A percentile compares a stretch with the other conserved stretches of the same genome.
phyloP scores from a whole-genome alignment of 306 rosid species.

The Cucumis cinereus region DNA sequence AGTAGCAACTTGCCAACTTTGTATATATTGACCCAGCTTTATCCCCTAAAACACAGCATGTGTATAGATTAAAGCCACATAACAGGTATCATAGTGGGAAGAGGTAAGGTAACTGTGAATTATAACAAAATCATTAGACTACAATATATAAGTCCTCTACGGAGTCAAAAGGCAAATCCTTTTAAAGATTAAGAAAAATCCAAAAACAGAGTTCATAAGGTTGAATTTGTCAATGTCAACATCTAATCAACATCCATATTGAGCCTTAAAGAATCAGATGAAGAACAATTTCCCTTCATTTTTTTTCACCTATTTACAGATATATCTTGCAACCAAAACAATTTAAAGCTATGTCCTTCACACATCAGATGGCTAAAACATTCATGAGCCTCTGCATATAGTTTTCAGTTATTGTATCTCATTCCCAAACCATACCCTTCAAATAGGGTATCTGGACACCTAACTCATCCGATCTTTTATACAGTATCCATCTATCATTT shows the following conservation, averaged over 20 bases:
- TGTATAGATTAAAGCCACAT: neutral
- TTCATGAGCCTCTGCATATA: neutral
- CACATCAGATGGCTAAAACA: neutral
- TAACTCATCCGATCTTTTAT: neutral
- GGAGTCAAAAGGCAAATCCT: neutral
- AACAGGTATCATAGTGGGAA: neutral
- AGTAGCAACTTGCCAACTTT: conserved; percentile 70
- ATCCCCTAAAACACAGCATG: conserved; percentile 45
- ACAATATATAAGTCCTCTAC: neutral
- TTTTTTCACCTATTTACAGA: neutral
- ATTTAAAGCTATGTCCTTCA: neutral
- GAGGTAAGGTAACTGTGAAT: neutral
- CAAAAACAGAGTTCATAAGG: neutral
- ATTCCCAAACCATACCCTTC: neutral
- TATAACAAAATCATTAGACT: neutral
- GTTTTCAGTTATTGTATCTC: neutral
- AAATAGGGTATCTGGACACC: neutral
- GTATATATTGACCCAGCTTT: conserved; percentile 62
- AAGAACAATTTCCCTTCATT: neutral
- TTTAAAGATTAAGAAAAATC: neutral
- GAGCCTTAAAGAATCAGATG: neutral
- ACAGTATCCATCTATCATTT: neutral
- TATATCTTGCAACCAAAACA: neutral
- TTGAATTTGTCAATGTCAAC: neutral
- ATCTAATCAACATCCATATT: neutral